These are phyloP conservation scores for Tilletia horrida DNA, from an alignment of 1,284 basidiomycete genomes.

Conservation along the genomic window DNA sequence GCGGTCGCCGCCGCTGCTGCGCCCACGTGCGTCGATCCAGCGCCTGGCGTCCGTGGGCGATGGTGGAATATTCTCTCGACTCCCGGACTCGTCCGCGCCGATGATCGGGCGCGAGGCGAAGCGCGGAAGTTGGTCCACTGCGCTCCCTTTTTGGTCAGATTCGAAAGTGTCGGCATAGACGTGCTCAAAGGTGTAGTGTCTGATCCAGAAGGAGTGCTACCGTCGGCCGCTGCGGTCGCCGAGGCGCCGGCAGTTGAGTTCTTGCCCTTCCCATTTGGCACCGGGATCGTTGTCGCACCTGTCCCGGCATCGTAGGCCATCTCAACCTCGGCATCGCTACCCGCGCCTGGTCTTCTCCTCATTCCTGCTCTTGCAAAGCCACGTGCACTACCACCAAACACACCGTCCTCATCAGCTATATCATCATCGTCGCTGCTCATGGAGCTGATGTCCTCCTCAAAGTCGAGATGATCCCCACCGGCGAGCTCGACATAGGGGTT, in stretches of 20 bases:
- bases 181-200: conserved; percentile 17
- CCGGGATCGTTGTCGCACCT: too few species aligned
- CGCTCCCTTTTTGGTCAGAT: conserved; percentile 29
- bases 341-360: not conserved
- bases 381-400: not conserved
- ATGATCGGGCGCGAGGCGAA: conserved; percentile 27
- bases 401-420: not conserved
- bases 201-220: not conserved
- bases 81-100: conserved; percentile 20
- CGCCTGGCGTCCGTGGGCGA: conserved; percentile 5
- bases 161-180: conserved; percentile 28
- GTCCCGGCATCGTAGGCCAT: conserved; percentile 1
- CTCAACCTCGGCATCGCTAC: conserved; percentile 17
- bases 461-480: not conserved
- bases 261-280: too few species aligned
- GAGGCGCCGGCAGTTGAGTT: too few species aligned
- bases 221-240: not conserved
- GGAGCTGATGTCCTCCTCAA: conserved; percentile 13
- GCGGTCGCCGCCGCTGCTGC: too few species aligned
- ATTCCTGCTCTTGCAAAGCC: not conserved
- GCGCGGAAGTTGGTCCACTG: conserved; percentile 34
- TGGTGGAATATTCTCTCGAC: conserved; percentile 4
- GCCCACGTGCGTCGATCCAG: not conserved
- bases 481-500: not conserved
- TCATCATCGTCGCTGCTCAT: conserved; percentile 16